Evolutionary conservation across 73 alveolate genomes (phyloP).

Genomic region (Paramecium primaurelia): DNA sequence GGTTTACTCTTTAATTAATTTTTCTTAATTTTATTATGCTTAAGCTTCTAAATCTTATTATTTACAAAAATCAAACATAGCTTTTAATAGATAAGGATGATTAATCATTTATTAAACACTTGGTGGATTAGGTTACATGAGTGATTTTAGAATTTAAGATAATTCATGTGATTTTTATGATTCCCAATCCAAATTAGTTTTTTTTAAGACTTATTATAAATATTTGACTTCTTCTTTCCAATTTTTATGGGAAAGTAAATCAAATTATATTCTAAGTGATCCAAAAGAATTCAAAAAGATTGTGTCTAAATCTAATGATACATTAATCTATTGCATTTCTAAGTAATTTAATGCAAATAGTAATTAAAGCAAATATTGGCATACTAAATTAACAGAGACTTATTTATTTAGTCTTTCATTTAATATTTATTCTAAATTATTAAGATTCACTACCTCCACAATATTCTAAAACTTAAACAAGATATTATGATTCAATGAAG

Average conservation of each 20-base stretch:
- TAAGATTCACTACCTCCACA: not conserved
- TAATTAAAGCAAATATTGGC: not conserved
- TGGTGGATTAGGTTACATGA: conserved; percentile 29
- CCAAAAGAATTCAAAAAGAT: conserved; percentile 38
- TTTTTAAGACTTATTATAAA: not conserved
- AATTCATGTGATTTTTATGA: conserved; percentile 6
- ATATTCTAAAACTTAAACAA: conserved; percentile 7
- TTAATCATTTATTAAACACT: conserved; percentile 35
- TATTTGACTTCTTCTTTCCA: conserved; percentile 36
- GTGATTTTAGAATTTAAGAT: not conserved
- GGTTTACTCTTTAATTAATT: not conserved
- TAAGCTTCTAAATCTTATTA: not conserved
- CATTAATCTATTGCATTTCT: not conserved
- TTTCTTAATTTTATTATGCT: not conserved
- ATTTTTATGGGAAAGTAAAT: not conserved
- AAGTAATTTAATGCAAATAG: conserved; percentile 7
- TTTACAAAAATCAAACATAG: conserved; percentile 45
- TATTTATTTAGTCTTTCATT: not conserved
- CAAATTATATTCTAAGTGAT: conserved; percentile 19
- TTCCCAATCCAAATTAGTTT: conserved; percentile 27
- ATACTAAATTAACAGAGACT: conserved; percentile 2
- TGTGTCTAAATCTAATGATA: conserved; percentile 39
- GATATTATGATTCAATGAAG: not conserved
- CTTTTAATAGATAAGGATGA: conserved; percentile 28
- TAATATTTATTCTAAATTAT: not conserved